These are phyloP conservation scores for Hymenoscyphus salicellus DNA, from an alignment of 2,329 filamentous ascomycete species.

Conservation along the genomic window DNA sequence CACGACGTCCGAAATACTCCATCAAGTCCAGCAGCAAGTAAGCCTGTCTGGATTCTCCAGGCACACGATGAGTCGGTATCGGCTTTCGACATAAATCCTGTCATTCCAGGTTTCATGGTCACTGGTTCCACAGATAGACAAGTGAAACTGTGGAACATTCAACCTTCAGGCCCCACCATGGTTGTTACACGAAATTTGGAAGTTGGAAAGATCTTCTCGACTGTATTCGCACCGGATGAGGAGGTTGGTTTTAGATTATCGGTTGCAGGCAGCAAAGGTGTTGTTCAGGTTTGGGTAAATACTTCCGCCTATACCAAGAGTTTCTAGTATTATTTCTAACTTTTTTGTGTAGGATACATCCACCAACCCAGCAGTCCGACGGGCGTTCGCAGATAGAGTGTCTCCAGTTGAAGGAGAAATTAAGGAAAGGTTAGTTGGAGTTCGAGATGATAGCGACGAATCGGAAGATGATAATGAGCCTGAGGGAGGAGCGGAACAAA, in stretches of 20 bases:
- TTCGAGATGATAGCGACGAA: conserved; percentile 65
- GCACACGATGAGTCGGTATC: conserved; percentile 92
- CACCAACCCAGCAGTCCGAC: conserved; percentile 83
- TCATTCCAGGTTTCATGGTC: conserved; percentile 87
- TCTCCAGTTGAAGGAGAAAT: conserved; percentile 59
- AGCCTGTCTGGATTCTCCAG: conserved; percentile 90
- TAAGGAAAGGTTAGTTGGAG: conserved; percentile 73
- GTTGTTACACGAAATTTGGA: conserved; percentile 89
- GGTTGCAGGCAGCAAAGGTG: conserved; percentile 91
- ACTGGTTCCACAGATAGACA: conserved; percentile 93
- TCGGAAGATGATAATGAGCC: conserved; percentile 56
- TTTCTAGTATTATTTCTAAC: background rate
- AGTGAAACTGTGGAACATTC: conserved; percentile 95
- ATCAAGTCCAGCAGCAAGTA: conserved; percentile 68
- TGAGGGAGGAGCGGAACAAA: conserved; percentile 47
- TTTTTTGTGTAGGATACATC: conserved; percentile 43
- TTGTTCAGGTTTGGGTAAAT: conserved; percentile 86
- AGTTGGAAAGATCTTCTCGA: conserved; percentile 91
- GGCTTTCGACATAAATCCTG: conserved; percentile 85
- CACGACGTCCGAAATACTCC: conserved; percentile 81
- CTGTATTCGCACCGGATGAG: conserved; percentile 82
- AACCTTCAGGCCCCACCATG: conserved; percentile 76
- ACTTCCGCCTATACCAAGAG: background rate
- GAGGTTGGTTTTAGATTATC: conserved; percentile 90
- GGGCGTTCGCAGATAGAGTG: conserved; percentile 74